Evolutionary conservation across 176 grass and related monocot species (phyloP).

Genomic region (Cenchrus purpureus): DNA sequence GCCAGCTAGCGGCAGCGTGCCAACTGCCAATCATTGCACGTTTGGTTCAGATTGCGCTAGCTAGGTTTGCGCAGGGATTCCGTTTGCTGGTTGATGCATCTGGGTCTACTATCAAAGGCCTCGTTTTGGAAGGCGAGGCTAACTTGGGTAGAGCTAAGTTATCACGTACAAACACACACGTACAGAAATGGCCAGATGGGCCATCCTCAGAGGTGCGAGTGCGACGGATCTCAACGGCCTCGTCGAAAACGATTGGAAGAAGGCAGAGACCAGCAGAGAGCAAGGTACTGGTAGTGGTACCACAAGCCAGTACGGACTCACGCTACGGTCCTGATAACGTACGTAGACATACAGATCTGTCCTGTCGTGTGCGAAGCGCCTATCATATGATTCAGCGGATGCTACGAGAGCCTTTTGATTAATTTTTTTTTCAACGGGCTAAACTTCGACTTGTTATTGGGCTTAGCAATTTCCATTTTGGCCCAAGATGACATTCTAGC

Average conservation of each 20-base stretch:
- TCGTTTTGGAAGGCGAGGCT: background rate
- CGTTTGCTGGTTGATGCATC: background rate
- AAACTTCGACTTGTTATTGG: no score
- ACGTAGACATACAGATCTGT: background rate
- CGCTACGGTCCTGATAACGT: background rate
- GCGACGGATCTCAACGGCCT: background rate
- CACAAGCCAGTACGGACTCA: background rate
- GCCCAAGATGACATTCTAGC: no score
- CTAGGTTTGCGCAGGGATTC: background rate
- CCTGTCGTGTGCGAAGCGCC: background rate
- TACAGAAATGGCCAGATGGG: no score
- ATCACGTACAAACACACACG: no score
- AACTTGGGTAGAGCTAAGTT: no score
- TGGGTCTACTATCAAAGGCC: no score
- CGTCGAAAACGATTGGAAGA: background rate
- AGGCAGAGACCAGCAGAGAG: no score
- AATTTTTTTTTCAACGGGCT: no score
- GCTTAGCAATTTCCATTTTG: no score
- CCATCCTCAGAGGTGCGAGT: background rate
- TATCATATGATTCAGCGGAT: background rate
- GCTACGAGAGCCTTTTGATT: no score
- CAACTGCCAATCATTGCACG: background rate
- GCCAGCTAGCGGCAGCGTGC: no score
- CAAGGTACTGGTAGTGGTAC: background rate
- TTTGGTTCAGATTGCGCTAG: background rate